Conservation (phyloP, 805 yeast genomes). For the Priceomyces medius region DNA sequence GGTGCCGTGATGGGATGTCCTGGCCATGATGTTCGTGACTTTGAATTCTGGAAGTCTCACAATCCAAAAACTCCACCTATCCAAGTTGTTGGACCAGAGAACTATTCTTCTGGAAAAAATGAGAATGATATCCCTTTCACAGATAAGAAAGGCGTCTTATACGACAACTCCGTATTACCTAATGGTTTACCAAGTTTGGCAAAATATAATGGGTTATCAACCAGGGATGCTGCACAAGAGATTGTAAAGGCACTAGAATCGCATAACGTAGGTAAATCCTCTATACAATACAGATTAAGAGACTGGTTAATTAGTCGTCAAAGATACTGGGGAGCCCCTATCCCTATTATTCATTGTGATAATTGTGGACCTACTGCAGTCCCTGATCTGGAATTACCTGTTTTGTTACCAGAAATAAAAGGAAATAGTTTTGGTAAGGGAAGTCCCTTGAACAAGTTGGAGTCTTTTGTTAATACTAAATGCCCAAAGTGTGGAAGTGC, state of each 20-base stretch:
- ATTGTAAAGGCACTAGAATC: conserved; percentile 45
- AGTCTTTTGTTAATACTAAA: conserved; percentile 64
- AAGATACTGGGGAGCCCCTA: conserved; percentile 98
- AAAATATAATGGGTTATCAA: conserved; percentile 47
- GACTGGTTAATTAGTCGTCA: conserved; percentile 97
- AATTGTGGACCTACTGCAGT: conserved; percentile 90
- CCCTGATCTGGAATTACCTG: conserved; percentile 85
- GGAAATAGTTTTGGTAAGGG: conserved; percentile 65
- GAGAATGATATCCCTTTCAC: conserved; percentile 46
- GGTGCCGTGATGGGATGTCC: conserved; percentile 99
- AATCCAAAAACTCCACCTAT: conserved; percentile 44
- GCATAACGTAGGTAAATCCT: conserved; percentile 42
- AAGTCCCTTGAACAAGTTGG: conserved; percentile 53
- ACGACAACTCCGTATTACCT: conserved; percentile 23
- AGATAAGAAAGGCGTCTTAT: conserved; percentile 41
- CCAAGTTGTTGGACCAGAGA: conserved; percentile 47
- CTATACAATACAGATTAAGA: conserved; percentile 63
- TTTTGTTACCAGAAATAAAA: conserved; percentile 63
- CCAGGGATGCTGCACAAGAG: conserved; percentile 49
- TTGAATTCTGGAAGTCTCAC: conserved; percentile 72
- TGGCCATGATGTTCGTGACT: conserved; percentile 86
- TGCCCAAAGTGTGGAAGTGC: conserved; percentile 80
- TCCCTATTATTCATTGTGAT: conserved; percentile 88
- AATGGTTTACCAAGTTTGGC: conserved; percentile 31
- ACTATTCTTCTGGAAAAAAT: too few species aligned